phyloP scores from a whole-genome alignment of 768 basidiomycete genomes.

The Hygrophorus pudorinus region DNA sequence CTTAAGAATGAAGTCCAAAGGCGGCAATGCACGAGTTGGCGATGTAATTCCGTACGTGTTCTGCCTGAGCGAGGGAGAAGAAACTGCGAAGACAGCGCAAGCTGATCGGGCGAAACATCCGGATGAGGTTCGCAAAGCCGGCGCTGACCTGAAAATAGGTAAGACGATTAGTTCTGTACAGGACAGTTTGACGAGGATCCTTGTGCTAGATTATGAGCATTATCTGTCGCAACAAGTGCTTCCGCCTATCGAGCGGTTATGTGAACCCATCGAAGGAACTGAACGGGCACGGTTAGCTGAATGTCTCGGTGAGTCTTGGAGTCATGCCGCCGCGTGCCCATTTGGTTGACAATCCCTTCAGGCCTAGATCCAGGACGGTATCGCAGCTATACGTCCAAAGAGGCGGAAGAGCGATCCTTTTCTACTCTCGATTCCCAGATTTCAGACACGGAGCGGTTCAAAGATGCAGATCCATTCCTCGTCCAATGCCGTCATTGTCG shows the following conservation, averaged over 20 bases:
- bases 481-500: slow-evolving; percentile 75
- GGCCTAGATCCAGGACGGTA: slow-evolving; percentile 57
- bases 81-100: slow-evolving; percentile 61
- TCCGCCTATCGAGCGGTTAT: slow-evolving; percentile 90
- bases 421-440: slow-evolving; percentile 81
- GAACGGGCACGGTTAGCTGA: slow-evolving; percentile 88
- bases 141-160: slow-evolving; percentile 67
- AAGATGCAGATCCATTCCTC: slow-evolving; percentile 57
- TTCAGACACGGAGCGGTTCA: slow-evolving; percentile 82
- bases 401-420: slow-evolving; percentile 56
- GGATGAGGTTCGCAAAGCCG: slow-evolving; percentile 75
- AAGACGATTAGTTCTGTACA: slow-evolving; percentile 9
- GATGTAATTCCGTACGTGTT: slow-evolving; percentile 97
- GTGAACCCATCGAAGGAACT: slow-evolving; percentile 94
- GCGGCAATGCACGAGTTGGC: slow-evolving; percentile 70
- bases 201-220: slow-evolving; percentile 68
- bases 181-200: slow-evolving; percentile 3
- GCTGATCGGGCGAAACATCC: slow-evolving; percentile 91
- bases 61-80: slow-evolving; percentile 68
- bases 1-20: slow-evolving; percentile 76
- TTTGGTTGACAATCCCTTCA: slow-evolving; percentile 12
- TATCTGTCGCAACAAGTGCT: slow-evolving; percentile 89
- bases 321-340: neutral
- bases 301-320: slow-evolving; percentile 60
- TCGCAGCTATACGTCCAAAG: slow-evolving; percentile 28